Conservation (phyloP, 768 basidiomycete species). For the Hypholoma fasciculare region DNA sequence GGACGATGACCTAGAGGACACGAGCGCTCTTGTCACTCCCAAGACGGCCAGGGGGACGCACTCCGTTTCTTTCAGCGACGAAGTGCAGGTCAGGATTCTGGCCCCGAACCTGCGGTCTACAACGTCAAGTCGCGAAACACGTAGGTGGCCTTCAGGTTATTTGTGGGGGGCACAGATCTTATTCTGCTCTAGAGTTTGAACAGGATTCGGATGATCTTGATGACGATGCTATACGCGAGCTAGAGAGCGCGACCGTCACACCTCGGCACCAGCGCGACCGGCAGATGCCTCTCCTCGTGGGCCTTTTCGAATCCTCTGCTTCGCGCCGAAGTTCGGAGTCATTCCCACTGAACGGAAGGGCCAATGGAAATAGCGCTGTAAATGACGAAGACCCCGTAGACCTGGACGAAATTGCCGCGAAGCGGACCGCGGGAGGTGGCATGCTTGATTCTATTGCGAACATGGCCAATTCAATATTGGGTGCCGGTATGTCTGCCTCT, state of each 20-base stretch:
- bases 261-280: slow-evolving; percentile 43
- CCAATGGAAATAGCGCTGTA: slow-evolving; percentile 30
- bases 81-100: slow-evolving; percentile 57
- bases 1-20: slow-evolving; percentile 45
- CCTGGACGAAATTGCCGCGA: slow-evolving; percentile 71
- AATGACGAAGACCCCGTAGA: slow-evolving; percentile 46
- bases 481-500: slow-evolving; percentile 63
- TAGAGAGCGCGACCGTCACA: slow-evolving; percentile 25
- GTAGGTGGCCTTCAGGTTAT: slow-evolving; percentile 45
- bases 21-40: slow-evolving; percentile 25
- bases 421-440: slow-evolving; percentile 67
- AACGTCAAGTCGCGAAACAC: slow-evolving; percentile 74
- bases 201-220: slow-evolving; percentile 84
- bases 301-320: slow-evolving; percentile 68
- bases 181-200: slow-evolving; percentile 63
- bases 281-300: slow-evolving; percentile 76
- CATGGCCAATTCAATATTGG: slow-evolving; percentile 96
- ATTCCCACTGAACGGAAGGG: slow-evolving; percentile 40
- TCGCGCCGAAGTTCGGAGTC: slow-evolving; percentile 60
- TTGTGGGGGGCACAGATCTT: neutral
- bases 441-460: slow-evolving; percentile 82
- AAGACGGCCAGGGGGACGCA: slow-evolving; percentile 40
- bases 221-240: slow-evolving; percentile 34
- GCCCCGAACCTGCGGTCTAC: slow-evolving; percentile 72
- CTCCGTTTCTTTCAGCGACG: slow-evolving; percentile 65